Evolutionary conservation across 495 filamentous ascomycete species (phyloP), one percentile per base, ranked within the genome.

Genomic region (Poronia punctata): DNA sequence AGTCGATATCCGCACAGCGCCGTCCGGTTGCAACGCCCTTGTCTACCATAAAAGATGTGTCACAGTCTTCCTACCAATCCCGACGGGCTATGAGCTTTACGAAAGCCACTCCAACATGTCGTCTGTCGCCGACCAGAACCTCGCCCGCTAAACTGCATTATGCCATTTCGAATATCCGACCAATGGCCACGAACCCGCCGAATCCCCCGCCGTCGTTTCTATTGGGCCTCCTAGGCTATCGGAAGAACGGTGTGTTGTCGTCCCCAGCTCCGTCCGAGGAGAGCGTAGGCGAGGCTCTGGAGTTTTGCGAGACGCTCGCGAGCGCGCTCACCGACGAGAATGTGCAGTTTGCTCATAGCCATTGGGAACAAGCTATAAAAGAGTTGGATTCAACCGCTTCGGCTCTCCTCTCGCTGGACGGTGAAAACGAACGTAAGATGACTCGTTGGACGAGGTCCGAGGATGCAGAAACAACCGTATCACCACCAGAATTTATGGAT

Each of bases 401-500:
- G n/a, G 48, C 54, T 4, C 46, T 59, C 7, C 46, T 59, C 18
- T 59, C 52, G 1, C 21, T 59, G 11, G 55, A 59, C 24, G 31
- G 18, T 3, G 27, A 43, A 7, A 48, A 21, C 10, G 31, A 26
- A 18, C 10, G 24, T 0, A 22, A 28, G 4, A 22, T 35, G 7
- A 40, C 41, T 7, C 40, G 43, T n/a, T n/a, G 31, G 5, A 21
- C 43, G 12, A 32, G 35, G 7, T 10, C 40, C 1, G 17, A 38
- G 1, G 12, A 23, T 8, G 35, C 23, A 3, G 25, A 7, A 21
- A 40, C 46, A 35, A 44, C 34, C 9, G 38, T 25, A 2, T 38
- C 45, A 38, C 37, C 50, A 29, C 45, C 55, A 45, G 54, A 61
- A 24, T 57, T 63, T n/a, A 54, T 65, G 32, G 46, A 69, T 41